Evolutionary conservation across 2,329 filamentous ascomycete genomes (phyloP).

Genomic region (Diaporthe destruens): DNA sequence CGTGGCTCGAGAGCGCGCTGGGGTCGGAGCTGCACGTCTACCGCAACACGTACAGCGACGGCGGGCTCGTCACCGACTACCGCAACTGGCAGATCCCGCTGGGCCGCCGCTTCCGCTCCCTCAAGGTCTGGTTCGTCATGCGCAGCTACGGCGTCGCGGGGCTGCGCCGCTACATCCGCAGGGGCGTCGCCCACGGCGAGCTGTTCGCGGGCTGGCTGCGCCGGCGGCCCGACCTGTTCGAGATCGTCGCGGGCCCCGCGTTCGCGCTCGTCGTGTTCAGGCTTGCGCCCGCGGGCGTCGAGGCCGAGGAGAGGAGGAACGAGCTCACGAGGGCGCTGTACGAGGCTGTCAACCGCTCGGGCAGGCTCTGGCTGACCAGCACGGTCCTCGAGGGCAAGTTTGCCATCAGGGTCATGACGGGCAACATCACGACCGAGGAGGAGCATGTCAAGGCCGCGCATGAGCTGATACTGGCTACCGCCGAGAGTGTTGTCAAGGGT

Average conservation of each 20-base stretch:
- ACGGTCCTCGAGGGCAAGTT: slow-evolving; percentile 79
- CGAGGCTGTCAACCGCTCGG: slow-evolving; percentile 78
- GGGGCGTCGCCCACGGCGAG: slow-evolving; percentile 77
- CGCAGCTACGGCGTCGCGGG: slow-evolving; percentile 81
- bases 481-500: slow-evolving; percentile 65
- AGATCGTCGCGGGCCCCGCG: slow-evolving; percentile 77
- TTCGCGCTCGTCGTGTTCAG: slow-evolving; percentile 86
- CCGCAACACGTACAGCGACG: slow-evolving; percentile 83
- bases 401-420: slow-evolving; percentile 85
- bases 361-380: slow-evolving; percentile 85
- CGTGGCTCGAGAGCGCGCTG: slow-evolving; percentile 83
- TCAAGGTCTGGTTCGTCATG: slow-evolving; percentile 97
- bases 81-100: slow-evolving; percentile 98
- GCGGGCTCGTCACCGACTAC: slow-evolving; percentile 91
- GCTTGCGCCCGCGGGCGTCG: slow-evolving; percentile 59
- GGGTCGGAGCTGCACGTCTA: slow-evolving; percentile 74
- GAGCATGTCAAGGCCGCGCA: slow-evolving; percentile 80
- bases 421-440: slow-evolving; percentile 77
- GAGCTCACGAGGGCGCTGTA: slow-evolving; percentile 79
- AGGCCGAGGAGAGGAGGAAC: slow-evolving; percentile 68
- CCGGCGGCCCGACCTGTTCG: slow-evolving; percentile 76
- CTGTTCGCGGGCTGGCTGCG: slow-evolving; percentile 73
- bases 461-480: slow-evolving; percentile 75
- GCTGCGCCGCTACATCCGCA: slow-evolving; percentile 78
- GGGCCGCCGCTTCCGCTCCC: slow-evolving; percentile 84